Evolutionary conservation across 352 stramenopile species (phyloP).

Genomic region (Thalassiosira livingstoniorum): DNA sequence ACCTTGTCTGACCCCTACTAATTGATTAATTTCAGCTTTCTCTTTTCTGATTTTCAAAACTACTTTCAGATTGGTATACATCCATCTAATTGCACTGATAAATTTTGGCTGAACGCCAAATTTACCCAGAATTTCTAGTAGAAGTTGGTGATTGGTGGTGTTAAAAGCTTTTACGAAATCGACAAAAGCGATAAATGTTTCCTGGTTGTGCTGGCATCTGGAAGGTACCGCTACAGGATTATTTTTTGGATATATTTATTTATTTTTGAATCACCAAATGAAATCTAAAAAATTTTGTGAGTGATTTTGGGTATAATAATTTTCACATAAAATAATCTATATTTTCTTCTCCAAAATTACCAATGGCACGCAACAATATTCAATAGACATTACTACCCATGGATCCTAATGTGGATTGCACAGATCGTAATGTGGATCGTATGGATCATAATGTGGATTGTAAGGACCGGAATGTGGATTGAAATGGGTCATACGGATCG

Average conservation of each 20-base stretch:
- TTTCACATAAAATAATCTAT: too few relatives aligned
- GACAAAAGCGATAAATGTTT: constrained; percentile 11
- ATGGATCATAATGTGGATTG: too few relatives aligned
- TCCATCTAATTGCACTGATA: background rate
- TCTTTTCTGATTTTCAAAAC: constrained; percentile 17
- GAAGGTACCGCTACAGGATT: background rate
- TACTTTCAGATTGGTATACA: constrained; percentile 17
- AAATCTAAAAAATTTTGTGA: too few relatives aligned
- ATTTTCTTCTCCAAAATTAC: too few relatives aligned
- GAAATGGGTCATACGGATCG: too few relatives aligned
- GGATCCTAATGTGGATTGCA: too few relatives aligned
- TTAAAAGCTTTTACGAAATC: constrained; percentile 37
- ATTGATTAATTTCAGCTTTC: constrained; percentile 9
- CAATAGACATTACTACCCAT: constrained; percentile 5
- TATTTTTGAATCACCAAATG: constrained; percentile 25
- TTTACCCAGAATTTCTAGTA: constrained; percentile 16
- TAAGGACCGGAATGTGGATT: too few relatives aligned
- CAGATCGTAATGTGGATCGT: too few relatives aligned
- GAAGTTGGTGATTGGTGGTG: constrained; percentile 31
- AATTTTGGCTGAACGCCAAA: constrained; percentile 33
- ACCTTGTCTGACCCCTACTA: constrained; percentile 15
- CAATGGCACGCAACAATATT: background rate
- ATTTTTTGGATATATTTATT: constrained; percentile 1
- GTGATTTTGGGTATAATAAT: too few relatives aligned
- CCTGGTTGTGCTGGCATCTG: constrained; percentile 16